Conservation (phyloP, 345 rosid species). For the rapeseed (Brassica napus) region Da-Ae NC_063444.1:45641001-45641500, state of each 20-base stretch:
- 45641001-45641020: neutral
- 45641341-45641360: neutral
- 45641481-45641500: too few relatives aligned
- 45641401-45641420: neutral
- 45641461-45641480: too few relatives aligned
- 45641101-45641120: neutral
- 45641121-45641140: conserved; percentile 26
- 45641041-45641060: conserved; percentile 30
- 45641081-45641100: neutral
- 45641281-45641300: neutral
- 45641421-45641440: too few relatives aligned
- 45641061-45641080: conserved; percentile 17
- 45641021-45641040: conserved; percentile 2
- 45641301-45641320: neutral
- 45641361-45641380: neutral
- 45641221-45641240: neutral
- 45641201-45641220: neutral
- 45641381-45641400: neutral
- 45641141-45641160: conserved; percentile 4
- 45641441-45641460: too few relatives aligned
- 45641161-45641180: conserved; percentile 30
- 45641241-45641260: neutral
- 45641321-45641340: neutral
- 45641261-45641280: neutral
- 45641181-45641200: conserved; percentile 34